Percentiles rank a stretch among this genome's conserved stretches.
These are phyloP conservation scores for Diaporthe citrichinensis DNA, from an alignment of 2,329 filamentous ascomycete genomes.

Conservation along the genomic window DNA sequence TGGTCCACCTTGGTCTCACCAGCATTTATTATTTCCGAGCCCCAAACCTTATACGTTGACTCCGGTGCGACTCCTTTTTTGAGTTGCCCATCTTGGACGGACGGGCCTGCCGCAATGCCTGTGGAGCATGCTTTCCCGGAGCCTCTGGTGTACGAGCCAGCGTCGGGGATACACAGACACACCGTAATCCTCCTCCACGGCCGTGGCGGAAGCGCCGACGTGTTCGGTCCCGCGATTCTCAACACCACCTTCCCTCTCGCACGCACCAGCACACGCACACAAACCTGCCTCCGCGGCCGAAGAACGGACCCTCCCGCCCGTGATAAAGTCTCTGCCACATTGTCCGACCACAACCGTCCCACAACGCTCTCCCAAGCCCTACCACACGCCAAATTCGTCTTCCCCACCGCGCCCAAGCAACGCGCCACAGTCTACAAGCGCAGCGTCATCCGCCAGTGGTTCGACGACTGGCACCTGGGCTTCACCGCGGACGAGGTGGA, in stretches of 20 bases:
- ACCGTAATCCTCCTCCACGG: slow-evolving; percentile 66
- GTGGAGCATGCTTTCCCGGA: slow-evolving; percentile 15
- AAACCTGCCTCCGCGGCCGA: too few relatives aligned
- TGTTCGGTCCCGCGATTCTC: slow-evolving; percentile 58
- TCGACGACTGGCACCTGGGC: slow-evolving; percentile 57
- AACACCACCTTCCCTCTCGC: slow-evolving; percentile 42
- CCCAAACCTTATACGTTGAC: not conserved
- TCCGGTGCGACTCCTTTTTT: not conserved
- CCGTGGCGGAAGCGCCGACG: slow-evolving; percentile 58
- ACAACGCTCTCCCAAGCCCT: slow-evolving; percentile 52
- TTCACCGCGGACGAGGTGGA: slow-evolving; percentile 37
- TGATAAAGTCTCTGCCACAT: not conserved
- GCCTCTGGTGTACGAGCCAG: slow-evolving; percentile 44
- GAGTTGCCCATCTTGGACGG: not conserved
- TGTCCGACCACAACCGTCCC: too few relatives aligned
- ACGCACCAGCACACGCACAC: not conserved
- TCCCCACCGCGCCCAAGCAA: slow-evolving; percentile 61
- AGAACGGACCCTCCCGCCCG: too few relatives aligned
- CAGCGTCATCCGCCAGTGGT: slow-evolving; percentile 60
- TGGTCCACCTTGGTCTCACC: not conserved
- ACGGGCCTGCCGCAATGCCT: slow-evolving; percentile 3
- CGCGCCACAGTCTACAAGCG: slow-evolving; percentile 57
- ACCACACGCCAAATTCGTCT: slow-evolving; percentile 62
- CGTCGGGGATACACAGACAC: slow-evolving; percentile 52
- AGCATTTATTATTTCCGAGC: not conserved